These are phyloP conservation scores for Crithidia expoeki DNA, from an alignment of 208 protist genomes.

Conservation along the genomic window DNA sequence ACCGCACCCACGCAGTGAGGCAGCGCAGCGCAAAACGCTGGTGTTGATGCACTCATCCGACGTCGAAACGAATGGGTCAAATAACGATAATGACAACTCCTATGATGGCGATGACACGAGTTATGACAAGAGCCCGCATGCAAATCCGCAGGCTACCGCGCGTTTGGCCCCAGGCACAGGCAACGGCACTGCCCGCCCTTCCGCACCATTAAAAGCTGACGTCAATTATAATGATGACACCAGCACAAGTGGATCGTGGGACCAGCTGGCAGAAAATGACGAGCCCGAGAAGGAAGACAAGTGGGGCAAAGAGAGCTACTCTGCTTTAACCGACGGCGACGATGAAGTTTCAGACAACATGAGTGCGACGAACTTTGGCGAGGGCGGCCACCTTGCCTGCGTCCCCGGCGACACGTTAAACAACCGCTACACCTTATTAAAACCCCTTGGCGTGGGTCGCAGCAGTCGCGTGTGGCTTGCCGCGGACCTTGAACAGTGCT, in stretches of 20 bases:
- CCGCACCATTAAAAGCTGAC: background rate
- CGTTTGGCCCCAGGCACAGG: background rate
- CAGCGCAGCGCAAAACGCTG: conserved; percentile 1
- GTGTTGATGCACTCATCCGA: conserved; percentile 9
- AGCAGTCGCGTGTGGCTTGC: conserved; percentile 76
- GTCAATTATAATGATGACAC: background rate
- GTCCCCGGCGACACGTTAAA: conserved; percentile 66
- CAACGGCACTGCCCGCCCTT: conserved; percentile 5
- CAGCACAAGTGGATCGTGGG: no score
- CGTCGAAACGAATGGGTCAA: no score
- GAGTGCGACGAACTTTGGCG: conserved; percentile 50
- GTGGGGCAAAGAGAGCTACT: background rate
- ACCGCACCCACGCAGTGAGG: conserved; percentile 27
- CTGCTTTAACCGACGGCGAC: no score
- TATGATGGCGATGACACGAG: conserved; percentile 2
- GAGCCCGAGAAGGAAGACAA: background rate
- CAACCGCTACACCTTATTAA: conserved; percentile 60
- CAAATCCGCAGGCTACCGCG: background rate
- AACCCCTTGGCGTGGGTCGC: conserved; percentile 53
- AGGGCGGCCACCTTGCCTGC: conserved; percentile 59
- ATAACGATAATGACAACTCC: background rate
- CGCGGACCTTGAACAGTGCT: conserved; percentile 60
- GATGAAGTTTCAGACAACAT: conserved; percentile 24
- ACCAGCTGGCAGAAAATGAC: background rate
- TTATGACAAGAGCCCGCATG: conserved; percentile 5